These are phyloP conservation scores for Gymnopilus dilepis DNA, from an alignment of 768 basidiomycete genomes.

Conservation along the genomic window DNA sequence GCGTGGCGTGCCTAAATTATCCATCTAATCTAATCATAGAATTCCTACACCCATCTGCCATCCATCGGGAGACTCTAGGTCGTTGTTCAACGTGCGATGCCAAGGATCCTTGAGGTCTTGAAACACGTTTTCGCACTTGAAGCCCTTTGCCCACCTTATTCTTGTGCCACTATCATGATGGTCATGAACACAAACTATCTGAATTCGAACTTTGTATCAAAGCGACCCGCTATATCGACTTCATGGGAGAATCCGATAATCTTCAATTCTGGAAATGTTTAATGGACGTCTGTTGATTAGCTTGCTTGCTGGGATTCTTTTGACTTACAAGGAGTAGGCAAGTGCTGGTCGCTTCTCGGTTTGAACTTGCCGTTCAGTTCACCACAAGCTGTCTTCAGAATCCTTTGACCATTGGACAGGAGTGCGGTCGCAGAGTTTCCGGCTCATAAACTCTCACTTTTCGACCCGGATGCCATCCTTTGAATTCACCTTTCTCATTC, in stretches of 20 bases:
- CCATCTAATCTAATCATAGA: constrained; percentile 10
- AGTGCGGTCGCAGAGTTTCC: too few species aligned
- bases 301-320: too few species aligned
- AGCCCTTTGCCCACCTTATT: background rate
- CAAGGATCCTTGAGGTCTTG: background rate
- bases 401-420: too few species aligned
- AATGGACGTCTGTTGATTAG: too few species aligned
- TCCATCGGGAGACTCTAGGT: constrained; percentile 3
- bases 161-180: background rate
- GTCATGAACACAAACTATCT: background rate
- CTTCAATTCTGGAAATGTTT: too few species aligned
- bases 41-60: constrained; percentile 6
- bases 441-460: too few species aligned
- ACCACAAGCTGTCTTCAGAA: too few species aligned
- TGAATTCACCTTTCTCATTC: too few species aligned
- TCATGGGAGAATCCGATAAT: background rate
- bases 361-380: too few species aligned
- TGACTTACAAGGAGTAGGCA: too few species aligned
- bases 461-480: too few species aligned
- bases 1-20: constrained; percentile 1
- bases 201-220: background rate
- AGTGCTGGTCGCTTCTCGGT: too few species aligned
- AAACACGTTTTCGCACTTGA: background rate
- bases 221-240: background rate
- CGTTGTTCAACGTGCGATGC: constrained; percentile 1